Evolutionary conservation across 352 stramenopile genomes (phyloP).

Genomic region (Phytophthora macrochlamydospora): DNA sequence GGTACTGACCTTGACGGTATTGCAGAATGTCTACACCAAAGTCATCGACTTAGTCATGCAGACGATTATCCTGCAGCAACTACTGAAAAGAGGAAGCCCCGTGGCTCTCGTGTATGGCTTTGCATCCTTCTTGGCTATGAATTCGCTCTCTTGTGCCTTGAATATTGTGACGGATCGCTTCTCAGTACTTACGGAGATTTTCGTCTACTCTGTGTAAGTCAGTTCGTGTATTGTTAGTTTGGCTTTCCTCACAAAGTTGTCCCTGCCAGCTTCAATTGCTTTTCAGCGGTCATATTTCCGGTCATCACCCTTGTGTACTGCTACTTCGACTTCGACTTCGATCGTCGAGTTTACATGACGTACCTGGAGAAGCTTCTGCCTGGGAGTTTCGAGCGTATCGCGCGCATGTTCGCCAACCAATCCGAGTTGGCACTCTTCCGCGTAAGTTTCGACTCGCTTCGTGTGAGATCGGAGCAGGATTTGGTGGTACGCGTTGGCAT

Average conservation of each 20-base stretch:
- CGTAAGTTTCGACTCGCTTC: constrained; percentile 32
- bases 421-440: constrained; percentile 29
- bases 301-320: constrained; percentile 27
- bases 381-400: constrained; percentile 31
- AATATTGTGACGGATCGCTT: constrained; percentile 17
- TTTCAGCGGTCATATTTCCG: constrained; percentile 29
- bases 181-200: constrained; percentile 23
- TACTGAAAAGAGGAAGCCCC: constrained; percentile 18
- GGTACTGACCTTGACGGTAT: too few species aligned
- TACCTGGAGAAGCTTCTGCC: constrained; percentile 15
- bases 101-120: constrained; percentile 12
- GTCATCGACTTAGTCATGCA: constrained; percentile 21
- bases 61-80: constrained; percentile 13
- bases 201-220: constrained; percentile 32
- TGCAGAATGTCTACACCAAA: constrained; percentile 25
- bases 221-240: not conserved
- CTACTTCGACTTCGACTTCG: constrained; percentile 33
- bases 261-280: constrained; percentile 30
- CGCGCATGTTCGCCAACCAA: constrained; percentile 20
- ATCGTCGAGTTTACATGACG: constrained; percentile 17
- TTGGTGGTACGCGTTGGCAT: constrained; percentile 26
- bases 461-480: constrained; percentile 24
- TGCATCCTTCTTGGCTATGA: constrained; percentile 17
- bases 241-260: too few species aligned
- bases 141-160: constrained; percentile 19